These are phyloP conservation scores for Neonectria neomacrospora DNA, from an alignment of 2,329 filamentous ascomycete genomes.

Conservation along the genomic window DNA sequence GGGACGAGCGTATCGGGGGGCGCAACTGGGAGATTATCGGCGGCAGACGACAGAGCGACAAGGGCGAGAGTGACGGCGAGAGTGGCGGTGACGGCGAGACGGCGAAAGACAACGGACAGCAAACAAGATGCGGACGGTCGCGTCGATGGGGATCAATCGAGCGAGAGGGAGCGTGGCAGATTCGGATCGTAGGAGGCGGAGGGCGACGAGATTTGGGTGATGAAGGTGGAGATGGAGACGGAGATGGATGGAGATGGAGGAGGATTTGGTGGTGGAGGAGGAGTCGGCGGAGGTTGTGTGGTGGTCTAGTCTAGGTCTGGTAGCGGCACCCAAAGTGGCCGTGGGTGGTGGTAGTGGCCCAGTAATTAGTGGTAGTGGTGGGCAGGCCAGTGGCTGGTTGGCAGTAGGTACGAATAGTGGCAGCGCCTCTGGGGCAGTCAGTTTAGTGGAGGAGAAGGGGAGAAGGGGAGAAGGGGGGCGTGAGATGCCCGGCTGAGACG, in stretches of 20 bases:
- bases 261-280: slow-evolving; percentile 14
- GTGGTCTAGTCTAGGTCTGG: background rate
- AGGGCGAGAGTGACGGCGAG: background rate
- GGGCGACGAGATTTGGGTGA: slow-evolving; percentile 6
- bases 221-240: slow-evolving; percentile 2
- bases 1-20: slow-evolving; percentile 12
- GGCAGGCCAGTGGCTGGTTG: background rate
- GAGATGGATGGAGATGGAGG: slow-evolving; percentile 13
- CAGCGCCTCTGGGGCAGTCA: too few species aligned
- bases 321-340: background rate
- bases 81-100: background rate
- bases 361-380: slow-evolving; percentile 9
- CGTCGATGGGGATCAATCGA: slow-evolving; percentile 31
- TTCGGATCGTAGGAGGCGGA: slow-evolving; percentile 7
- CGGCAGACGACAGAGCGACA: slow-evolving; percentile 22
- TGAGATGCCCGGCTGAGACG: slow-evolving; percentile 46
- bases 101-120: background rate
- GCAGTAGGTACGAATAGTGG: background rate
- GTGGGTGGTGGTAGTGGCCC: slow-evolving; percentile 32
- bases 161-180: slow-evolving; percentile 26
- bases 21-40: slow-evolving; percentile 32
- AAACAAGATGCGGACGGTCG: background rate
- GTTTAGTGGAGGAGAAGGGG: slow-evolving; percentile 22
- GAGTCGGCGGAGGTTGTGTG: background rate
- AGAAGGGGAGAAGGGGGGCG: slow-evolving; percentile 22